Conservation (phyloP, 176 grass and related monocot genomes). For the Aegilops sharonensis region DNA sequence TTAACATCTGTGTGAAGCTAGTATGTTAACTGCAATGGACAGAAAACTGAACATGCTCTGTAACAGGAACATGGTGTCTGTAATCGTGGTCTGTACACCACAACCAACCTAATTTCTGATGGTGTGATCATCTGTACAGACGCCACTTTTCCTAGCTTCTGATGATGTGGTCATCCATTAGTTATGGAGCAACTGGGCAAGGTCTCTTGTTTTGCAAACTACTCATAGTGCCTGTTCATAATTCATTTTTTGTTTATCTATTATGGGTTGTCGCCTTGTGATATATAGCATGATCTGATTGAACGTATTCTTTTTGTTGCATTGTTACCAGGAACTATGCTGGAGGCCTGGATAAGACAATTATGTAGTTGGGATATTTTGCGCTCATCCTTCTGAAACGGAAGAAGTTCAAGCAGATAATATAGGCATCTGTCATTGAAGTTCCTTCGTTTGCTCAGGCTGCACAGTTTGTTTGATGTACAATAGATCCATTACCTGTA, state of each 20-base stretch:
- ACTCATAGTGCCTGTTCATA: neutral
- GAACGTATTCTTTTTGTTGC: neutral
- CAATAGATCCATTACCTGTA: slow-evolving; percentile 1
- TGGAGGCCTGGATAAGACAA: neutral
- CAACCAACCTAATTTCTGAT: neutral
- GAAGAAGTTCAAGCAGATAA: neutral
- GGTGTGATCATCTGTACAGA: neutral
- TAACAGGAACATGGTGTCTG: neutral
- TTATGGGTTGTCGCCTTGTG: neutral
- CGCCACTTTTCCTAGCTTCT: neutral
- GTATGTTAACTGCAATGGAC: neutral
- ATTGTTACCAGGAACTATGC: slow-evolving; percentile 14
- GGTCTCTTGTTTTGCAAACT: neutral
- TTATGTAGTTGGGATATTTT: neutral
- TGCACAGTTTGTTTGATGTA: neutral
- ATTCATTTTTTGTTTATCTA: neutral
- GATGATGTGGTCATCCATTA: neutral
- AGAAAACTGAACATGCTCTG: neutral
- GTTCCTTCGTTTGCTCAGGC: slow-evolving; percentile 1
- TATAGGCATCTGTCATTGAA: neutral
- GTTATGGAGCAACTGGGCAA: neutral
- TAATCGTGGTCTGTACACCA: neutral
- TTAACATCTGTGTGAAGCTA: neutral
- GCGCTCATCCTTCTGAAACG: neutral
- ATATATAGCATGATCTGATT: neutral